phyloP scores from a whole-genome alignment of 331 rosid species.

The Quercus phellos region DNA sequence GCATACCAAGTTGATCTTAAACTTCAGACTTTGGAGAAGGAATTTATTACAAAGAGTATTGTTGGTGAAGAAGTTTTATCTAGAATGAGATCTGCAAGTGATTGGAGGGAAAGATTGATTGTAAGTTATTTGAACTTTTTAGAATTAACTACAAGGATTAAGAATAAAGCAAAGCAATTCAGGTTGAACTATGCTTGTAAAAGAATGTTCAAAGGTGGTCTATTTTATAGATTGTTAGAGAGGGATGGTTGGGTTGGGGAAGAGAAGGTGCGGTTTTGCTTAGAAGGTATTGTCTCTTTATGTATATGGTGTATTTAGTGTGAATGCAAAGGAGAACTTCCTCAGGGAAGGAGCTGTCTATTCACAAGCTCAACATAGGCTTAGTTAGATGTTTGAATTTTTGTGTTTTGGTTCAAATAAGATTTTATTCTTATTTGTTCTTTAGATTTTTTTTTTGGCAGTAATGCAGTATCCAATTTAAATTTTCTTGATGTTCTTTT shows the following conservation, averaged over 20 bases:
- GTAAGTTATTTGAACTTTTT: conserved; percentile 55
- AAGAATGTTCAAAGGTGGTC: not conserved
- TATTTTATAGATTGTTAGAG: not conserved
- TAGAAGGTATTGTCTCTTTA: not conserved
- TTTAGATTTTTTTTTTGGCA: no score
- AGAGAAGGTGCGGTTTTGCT: not conserved
- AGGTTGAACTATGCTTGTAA: not conserved
- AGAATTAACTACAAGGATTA: not conserved
- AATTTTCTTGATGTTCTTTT: no score
- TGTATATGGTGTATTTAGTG: not conserved
- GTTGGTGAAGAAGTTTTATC: conserved; percentile 46
- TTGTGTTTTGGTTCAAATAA: no score
- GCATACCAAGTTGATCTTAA: conserved; percentile 78
- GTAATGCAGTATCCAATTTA: no score
- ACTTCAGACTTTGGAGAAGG: conserved; percentile 66
- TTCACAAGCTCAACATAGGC: not conserved
- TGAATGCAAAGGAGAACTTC: no score
- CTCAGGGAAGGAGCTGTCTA: not conserved
- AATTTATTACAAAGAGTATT: conserved; percentile 49
- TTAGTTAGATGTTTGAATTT: not conserved
- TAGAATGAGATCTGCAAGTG: conserved; percentile 52
- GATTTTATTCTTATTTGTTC: no score
- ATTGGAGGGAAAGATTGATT: conserved; percentile 69
- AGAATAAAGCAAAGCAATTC: not conserved
- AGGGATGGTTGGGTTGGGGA: not conserved